Evolutionary conservation across 2,329 filamentous ascomycete genomes (phyloP).

Genomic region (Colletotrichum orbiculare): DNA sequence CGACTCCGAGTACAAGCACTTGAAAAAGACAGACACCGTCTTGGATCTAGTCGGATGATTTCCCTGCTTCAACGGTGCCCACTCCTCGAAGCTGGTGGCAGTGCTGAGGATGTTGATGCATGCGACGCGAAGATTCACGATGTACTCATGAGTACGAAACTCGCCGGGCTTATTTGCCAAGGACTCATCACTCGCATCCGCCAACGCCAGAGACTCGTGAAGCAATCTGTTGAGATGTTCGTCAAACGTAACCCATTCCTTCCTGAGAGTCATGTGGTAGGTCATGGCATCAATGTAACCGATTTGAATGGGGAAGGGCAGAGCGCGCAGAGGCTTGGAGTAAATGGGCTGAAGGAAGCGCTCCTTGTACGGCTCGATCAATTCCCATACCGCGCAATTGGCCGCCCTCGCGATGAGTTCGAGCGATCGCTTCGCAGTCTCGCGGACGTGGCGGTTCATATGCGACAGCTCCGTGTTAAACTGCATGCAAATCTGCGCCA

Average conservation of each 20-base stretch:
- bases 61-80: slow-evolving; percentile 72
- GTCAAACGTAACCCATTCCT: slow-evolving; percentile 90
- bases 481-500: slow-evolving; percentile 83
- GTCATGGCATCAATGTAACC: slow-evolving; percentile 98
- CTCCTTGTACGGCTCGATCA: slow-evolving; percentile 91
- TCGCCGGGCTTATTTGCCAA: slow-evolving; percentile 93
- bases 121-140: slow-evolving; percentile 89
- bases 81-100: slow-evolving; percentile 93
- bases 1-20: slow-evolving; percentile 93
- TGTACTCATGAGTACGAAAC: slow-evolving; percentile 94
- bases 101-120: slow-evolving; percentile 94
- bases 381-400: slow-evolving; percentile 83
- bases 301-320: slow-evolving; percentile 96
- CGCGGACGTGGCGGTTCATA: slow-evolving; percentile 94
- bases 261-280: slow-evolving; percentile 90
- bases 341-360: slow-evolving; percentile 91
- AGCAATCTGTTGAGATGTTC: slow-evolving; percentile 90
- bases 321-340: slow-evolving; percentile 89
- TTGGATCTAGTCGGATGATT: slow-evolving; percentile 72
- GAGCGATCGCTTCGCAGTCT: slow-evolving; percentile 84
- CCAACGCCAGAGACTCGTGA: slow-evolving; percentile 92
- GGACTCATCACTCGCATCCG: slow-evolving; percentile 93
- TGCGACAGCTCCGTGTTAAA: slow-evolving; percentile 91
- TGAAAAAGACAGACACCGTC: slow-evolving; percentile 97
- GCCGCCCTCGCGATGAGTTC: slow-evolving; percentile 83